Conservation (phyloP, 306 rosid genomes). For the Glycyrrhiza uralensis region DNA sequence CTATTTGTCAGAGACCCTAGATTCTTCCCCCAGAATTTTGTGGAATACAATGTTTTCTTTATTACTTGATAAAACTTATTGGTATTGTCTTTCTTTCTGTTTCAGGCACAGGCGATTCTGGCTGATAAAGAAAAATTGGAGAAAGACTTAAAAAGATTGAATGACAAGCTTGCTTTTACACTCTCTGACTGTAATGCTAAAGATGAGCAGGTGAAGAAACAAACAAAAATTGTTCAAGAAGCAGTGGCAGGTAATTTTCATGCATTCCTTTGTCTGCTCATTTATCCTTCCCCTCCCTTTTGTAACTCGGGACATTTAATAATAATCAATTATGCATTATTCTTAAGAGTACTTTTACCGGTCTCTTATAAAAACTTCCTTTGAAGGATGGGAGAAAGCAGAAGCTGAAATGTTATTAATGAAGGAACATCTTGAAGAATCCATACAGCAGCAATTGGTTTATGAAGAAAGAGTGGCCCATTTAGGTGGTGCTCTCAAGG, state of each 20-base stretch:
- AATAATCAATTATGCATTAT: background rate
- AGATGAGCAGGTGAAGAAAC: slow-evolving; percentile 78
- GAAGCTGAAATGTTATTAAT: slow-evolving; percentile 52
- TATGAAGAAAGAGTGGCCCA: slow-evolving; percentile 63
- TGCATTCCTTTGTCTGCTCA: background rate
- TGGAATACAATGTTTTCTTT: background rate
- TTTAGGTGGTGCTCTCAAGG: slow-evolving; percentile 71
- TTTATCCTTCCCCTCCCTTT: background rate
- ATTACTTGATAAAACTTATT: background rate
- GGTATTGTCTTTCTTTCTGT: background rate
- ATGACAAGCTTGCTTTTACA: slow-evolving; percentile 63
- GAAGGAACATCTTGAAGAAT: slow-evolving; percentile 59
- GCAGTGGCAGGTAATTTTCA: slow-evolving; percentile 60
- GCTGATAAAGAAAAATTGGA: slow-evolving; percentile 70
- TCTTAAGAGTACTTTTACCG: background rate
- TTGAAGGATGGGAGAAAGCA: slow-evolving; percentile 80
- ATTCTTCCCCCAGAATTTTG: background rate
- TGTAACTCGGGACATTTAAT: background rate
- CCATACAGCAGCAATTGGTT: slow-evolving; percentile 47
- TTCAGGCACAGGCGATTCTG: slow-evolving; percentile 45
- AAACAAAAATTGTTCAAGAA: slow-evolving; percentile 68
- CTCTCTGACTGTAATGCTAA: slow-evolving; percentile 58
- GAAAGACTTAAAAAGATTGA: slow-evolving; percentile 53
- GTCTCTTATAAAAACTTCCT: slow-evolving; percentile 22
- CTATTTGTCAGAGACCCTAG: slow-evolving; percentile 1